phyloP scores from a whole-genome alignment of 345 rosid species.

The Eucalyptus sideroxylon region DNA sequence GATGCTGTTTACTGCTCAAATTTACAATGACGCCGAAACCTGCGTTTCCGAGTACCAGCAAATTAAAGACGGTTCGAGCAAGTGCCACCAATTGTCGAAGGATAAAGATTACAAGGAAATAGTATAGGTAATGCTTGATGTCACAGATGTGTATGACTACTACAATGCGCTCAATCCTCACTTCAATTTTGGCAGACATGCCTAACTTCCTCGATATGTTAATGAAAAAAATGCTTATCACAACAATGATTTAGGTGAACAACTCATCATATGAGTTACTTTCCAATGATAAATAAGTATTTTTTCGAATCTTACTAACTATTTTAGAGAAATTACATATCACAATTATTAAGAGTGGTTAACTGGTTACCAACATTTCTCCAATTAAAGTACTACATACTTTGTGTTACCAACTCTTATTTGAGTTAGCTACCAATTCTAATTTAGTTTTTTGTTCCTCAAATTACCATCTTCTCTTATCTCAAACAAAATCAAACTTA shows the following conservation, averaged over 20 bases:
- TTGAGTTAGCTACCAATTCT: too few relatives aligned
- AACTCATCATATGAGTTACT: too few relatives aligned
- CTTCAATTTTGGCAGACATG: too few relatives aligned
- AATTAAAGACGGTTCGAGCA: background rate
- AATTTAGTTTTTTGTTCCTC: background rate
- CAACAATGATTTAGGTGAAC: too few relatives aligned
- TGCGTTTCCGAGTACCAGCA: background rate
- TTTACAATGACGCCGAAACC: background rate
- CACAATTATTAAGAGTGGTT: background rate
- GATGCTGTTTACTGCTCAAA: background rate
- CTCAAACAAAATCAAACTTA: too few relatives aligned
- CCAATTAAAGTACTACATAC: background rate
- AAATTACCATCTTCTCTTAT: background rate
- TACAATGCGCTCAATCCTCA: too few relatives aligned
- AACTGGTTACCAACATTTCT: background rate
- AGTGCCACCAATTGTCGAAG: background rate
- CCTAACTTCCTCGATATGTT: too few relatives aligned
- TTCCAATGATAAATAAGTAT: too few relatives aligned
- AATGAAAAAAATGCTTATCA: too few relatives aligned
- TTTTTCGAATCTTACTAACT: background rate
- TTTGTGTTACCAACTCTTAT: background rate
- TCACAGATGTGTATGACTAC: too few relatives aligned
- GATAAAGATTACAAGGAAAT: background rate
- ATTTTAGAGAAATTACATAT: background rate
- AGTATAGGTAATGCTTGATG: too few relatives aligned